Evolutionary conservation across 495 filamentous ascomycete genomes (phyloP).

Genomic region (Lindgomyces ingoldianus): DNA sequence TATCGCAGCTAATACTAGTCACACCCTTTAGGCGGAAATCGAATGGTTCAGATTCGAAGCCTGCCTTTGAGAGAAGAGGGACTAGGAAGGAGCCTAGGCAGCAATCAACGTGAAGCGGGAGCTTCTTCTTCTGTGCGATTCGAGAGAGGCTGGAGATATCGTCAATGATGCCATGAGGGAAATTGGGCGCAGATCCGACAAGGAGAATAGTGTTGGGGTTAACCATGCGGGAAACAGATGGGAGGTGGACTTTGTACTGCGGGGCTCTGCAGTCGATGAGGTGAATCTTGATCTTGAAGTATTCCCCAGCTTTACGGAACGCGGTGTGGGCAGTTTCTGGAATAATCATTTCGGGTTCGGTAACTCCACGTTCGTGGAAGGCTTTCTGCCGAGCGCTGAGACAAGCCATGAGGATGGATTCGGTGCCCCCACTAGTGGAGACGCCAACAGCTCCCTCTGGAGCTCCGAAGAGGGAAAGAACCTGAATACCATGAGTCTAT

Average conservation of each 20-base stretch:
- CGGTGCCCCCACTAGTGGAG: constrained; percentile 89
- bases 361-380: constrained; percentile 77
- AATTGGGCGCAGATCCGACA: constrained; percentile 94
- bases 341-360: constrained; percentile 96
- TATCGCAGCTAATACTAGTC: constrained; percentile 92
- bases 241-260: constrained; percentile 76
- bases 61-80: constrained; percentile 86
- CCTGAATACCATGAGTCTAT: constrained; percentile 45
- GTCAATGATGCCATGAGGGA: constrained; percentile 96
- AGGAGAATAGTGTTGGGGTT: constrained; percentile 97
- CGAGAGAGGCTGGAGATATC: constrained; percentile 85
- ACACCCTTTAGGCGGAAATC: constrained; percentile 95
- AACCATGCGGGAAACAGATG: constrained; percentile 76
- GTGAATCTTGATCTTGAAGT: constrained; percentile 95
- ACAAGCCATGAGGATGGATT: constrained; percentile 94
- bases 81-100: constrained; percentile 94
- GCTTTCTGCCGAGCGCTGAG: constrained; percentile 87
- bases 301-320: constrained; percentile 90
- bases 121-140: constrained; percentile 71
- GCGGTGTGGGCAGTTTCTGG: constrained; percentile 93
- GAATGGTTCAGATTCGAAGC: constrained; percentile 82
- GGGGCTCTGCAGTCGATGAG: constrained; percentile 86
- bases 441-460: constrained; percentile 81
- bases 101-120: constrained; percentile 95
- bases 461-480: constrained; percentile 87